Evolutionary conservation across 225 moss, liverwort and hornwort species (phyloP), one percentile per base, ranked within the genome.

Genomic region (Polytrichum formosum): DNA sequence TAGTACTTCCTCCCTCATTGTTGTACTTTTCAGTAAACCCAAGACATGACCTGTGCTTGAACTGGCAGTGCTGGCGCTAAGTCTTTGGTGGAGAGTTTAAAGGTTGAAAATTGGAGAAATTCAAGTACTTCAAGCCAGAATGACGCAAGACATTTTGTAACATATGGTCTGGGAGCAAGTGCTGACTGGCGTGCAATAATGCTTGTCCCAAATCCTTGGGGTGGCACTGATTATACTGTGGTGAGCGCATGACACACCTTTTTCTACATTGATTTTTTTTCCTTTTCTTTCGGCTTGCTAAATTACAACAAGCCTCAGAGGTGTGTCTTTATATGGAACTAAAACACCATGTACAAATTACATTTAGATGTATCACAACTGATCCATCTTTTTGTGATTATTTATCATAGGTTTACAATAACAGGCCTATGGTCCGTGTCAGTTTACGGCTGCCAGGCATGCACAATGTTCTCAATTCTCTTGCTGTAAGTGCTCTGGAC

Each of bases 381-480:
- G 13, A 46, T 46, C 16, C 16, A 46, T 27, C 22, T 56, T 5
- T 53, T 70, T 31, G 21, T 61, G 60, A 18, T 70, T 69, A 26
- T 71, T 53, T 19, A 19, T 67, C 27, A 76, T 84, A 98, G 97
- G 97, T 98, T 54, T 75, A 88, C 79, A 81, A 82, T 29, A 85
- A 89, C 59, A 92, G 75, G 76, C 94, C 94, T 67, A 84, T 98
- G 85, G 84, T 87, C 54, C 87, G 88, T 81, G 92, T 98, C 62
- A 94, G 81, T 72, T 74, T 98, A 65, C 91, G 79, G 30, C 76
- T 98, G 82, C 97, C 97, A 63, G 97, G 97, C 80, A 91, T 92
- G 69, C 87, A 98, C 73, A 94, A 98, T 74, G 97, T 98, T 63
- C 92, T 98, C 65, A 94, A 98, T 76, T 98, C 97, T 65, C 90